Evolutionary conservation across 164 flowering plant species (phyloP), one percentile per base, ranked within the genome.

Genomic region (Platanus orientalis): DNA sequence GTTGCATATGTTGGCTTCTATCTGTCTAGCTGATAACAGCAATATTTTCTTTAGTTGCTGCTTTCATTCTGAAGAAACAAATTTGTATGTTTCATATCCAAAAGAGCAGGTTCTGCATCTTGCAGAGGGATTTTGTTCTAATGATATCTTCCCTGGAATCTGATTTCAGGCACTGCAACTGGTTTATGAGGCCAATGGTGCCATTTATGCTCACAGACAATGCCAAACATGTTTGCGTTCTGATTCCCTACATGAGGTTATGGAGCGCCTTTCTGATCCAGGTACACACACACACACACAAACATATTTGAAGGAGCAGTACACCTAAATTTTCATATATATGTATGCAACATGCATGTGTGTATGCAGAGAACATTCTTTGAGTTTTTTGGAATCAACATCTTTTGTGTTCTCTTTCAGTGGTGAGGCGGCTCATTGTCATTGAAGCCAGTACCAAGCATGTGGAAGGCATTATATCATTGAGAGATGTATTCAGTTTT

Each of bases 391-490:
- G 28, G 40, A 23, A 48, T 32, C 21, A 49, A 27, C 52, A 28
- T 45, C 30, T 12, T 64, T 57, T 21, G 24, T 51, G 51, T 20
- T 61, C 17, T 54, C 42, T 48, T 61, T 59, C 83, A 83, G 87
- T 71, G 67, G 83, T 76, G 45, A 62, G 87, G 64, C 73, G 84
- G 47, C 69, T 83, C 28, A 74, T 81, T 57, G 75, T 83, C 60
- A 78, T 83, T 56, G 80, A 81, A 62, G 81, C 84, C 61, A 81
- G 84, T 21, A 81, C 79, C 75, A 77, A 75, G 70, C 84, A 83
- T 7, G 87, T 85, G 44, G 86, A 85, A 71, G 90, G 90, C 44
- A 79, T 85, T 59, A 75, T 80, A 61, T 78, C 87, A 47, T 51
- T 80, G 60, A 70, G 79, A 44, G 86, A 77, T 55, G 62, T 74